phyloP scores from a whole-genome alignment of 2,329 filamentous ascomycete species.

The Myrmaecium sp. region DNA sequence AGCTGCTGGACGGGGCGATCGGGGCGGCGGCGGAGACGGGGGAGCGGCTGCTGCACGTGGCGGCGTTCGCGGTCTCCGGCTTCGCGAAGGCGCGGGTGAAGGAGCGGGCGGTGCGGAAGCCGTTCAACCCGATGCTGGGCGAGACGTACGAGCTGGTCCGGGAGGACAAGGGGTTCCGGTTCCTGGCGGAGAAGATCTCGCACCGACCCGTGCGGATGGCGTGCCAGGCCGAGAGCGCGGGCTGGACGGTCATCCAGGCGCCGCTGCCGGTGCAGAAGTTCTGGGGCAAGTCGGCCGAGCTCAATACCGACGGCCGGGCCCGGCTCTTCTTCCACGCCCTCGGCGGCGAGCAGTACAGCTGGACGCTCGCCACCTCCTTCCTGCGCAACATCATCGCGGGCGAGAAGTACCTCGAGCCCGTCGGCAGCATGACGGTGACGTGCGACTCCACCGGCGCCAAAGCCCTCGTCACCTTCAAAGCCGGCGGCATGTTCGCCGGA shows the following conservation, averaged over 20 bases:
- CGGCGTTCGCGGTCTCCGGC: conserved; percentile 78
- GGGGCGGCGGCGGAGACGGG: conserved; percentile 34
- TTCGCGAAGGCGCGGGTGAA: conserved; percentile 71
- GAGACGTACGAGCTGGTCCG: conserved; percentile 90
- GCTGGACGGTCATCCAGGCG: conserved; percentile 77
- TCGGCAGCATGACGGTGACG: conserved; percentile 70
- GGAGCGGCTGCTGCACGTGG: conserved; percentile 67
- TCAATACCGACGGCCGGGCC: conserved; percentile 80
- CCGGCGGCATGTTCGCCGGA: conserved; percentile 93
- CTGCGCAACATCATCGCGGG: conserved; percentile 92
- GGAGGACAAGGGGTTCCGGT: conserved; percentile 70
- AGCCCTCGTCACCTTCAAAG: conserved; percentile 78
- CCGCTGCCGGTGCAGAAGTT: conserved; percentile 90
- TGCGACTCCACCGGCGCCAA: conserved; percentile 75
- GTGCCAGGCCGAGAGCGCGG: conserved; percentile 72
- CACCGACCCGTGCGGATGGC: conserved; percentile 87
- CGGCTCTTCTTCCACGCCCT: conserved; percentile 55
- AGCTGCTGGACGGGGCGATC: conserved; percentile 55
- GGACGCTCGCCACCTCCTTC: conserved; percentile 77
- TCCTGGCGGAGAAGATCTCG: conserved; percentile 88
- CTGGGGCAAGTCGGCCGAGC: conserved; percentile 92
- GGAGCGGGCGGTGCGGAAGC: conserved; percentile 85
- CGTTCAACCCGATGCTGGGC: conserved; percentile 91
- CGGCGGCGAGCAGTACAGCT: conserved; percentile 70
- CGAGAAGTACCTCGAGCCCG: conserved; percentile 94